Base-by-base conservation (phyloP, 1,139 yeast genomes). In the Sporopachydermia cereana region DNA sequence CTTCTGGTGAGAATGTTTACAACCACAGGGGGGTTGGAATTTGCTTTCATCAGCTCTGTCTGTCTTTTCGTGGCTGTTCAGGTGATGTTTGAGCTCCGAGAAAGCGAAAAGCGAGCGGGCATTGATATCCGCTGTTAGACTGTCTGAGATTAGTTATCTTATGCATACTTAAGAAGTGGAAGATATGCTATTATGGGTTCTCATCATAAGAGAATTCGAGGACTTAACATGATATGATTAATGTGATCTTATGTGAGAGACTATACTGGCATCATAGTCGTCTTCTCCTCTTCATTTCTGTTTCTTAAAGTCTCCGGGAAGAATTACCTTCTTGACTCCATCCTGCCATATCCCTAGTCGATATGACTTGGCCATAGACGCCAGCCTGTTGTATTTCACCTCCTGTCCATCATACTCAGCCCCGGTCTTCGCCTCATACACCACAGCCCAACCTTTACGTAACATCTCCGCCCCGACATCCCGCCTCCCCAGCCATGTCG, bases 21-120 rank as follows among this genome's bases (percentile, higher is more conserved):
- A 29, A 85, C 96, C 0, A 57, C 60, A 18, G 68, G 72, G 25
- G 97, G 97, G 0, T 57, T 84, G 41, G 64, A 63, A 24, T 84
- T 84, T 57, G 79, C 85, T 51, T 59, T 82, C 2, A 59, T 76
- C 17, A 73, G 95, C 2, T 79, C 84, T 49, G 60, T 63, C 3
- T 76, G 84, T 47, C 67, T 93, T 42, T 91, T 84, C 61, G 80
- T 86, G 21, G 97, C 83, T 2, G 80, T 78, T 1, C 98, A 91
- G 60, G 82, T 88, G 24, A 93, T 93, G 98, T 89, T 88, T 67
- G 98, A 93, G 61, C 64, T 84, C 50, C 74, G 99, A 54, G 94
- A 86, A 58, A 67, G 77, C 39, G 99, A 91, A 59, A 81, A 76
- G 61, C 74, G 97, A 55, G 70, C 74, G 46, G 97, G 96, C 1